These are phyloP conservation scores for Rhododendron ferrugineum DNA, from an alignment of 148 eudicot species.

Conservation along the genomic window DNA sequence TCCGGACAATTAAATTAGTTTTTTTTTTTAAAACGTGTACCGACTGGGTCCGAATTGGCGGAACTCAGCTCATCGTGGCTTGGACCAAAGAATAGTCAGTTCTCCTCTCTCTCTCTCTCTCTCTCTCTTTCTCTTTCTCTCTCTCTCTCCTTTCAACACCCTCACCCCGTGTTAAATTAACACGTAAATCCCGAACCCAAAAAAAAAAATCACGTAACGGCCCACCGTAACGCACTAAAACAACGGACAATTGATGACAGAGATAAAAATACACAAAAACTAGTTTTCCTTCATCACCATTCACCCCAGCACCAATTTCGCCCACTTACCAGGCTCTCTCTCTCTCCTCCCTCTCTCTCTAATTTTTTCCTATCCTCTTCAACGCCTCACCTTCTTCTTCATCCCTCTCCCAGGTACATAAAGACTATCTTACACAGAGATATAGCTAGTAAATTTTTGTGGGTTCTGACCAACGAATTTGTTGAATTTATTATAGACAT, in stretches of 20 bases:
- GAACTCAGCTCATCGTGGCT: neutral
- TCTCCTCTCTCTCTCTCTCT: neutral
- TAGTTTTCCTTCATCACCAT: no score
- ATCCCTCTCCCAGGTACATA: conserved; percentile 7
- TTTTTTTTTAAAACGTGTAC: no score
- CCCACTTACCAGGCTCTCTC: conserved; percentile 51
- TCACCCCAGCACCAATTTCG: conserved; percentile 60
- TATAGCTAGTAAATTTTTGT: neutral
- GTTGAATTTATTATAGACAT: conserved; percentile 10
- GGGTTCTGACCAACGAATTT: neutral
- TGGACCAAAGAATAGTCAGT: conserved; percentile 16
- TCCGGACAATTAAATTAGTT: no score
- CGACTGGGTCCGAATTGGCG: conserved; percentile 1
- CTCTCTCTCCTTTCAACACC: neutral
- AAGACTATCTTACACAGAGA: neutral
- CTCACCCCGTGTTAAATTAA: neutral
- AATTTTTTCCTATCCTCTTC: neutral
- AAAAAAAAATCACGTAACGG: conserved; percentile 4
- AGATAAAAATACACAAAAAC: conserved; percentile 1
- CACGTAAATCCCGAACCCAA: neutral
- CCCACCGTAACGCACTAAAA: neutral
- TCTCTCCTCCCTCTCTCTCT: conserved; percentile 13
- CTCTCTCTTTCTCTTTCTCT: neutral
- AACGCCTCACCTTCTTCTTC: neutral
- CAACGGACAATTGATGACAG: conserved; percentile 3